Base-by-base conservation (phyloP, 495 filamentous ascomycete genomes). In the Penicillium crystallinum region DNA sequence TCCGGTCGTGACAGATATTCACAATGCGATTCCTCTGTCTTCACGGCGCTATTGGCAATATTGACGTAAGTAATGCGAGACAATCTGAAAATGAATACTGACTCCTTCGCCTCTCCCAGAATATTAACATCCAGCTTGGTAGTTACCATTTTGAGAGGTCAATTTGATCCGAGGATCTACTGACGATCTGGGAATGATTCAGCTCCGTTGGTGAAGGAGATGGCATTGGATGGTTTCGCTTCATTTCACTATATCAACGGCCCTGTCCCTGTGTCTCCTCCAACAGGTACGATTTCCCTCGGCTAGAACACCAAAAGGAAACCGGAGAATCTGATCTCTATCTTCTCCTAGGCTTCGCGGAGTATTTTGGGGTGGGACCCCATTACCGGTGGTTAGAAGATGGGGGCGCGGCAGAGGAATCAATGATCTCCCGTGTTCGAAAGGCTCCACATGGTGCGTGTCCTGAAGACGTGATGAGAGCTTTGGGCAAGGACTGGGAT, bases 71-170 rank as follows among this genome's bases (percentile, higher is more conserved):
- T 61, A 6, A 46, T 31, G 2, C 34, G 21, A n/a, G 10, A 39
- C 27, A 44, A 19, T 14, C 39, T 27, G 19, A 25, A n/a, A 14
- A 23, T 19, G 9, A 17, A n/a, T 22, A 8, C n/a, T 7, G 34
- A 23, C 46, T n/a, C n/a, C n/a, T n/a, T n/a, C n/a, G n/a, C 56
- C 14, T 44, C 6, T 18, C 8, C 23, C 49, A 78, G 77, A 81
- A 79, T 64, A 79, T 81, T 45, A 63, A 68, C 47, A 74, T 81
- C 43, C 78, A 81, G 50, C 65, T 81, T 14, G 71, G 77, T 61
- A 59, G 30, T 6, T 22, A 21, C 14, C 18, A 12, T 36, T 31
- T 2, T 10, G 11, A 10, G 2, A 7, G 30, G 12, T 15, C 14
- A 14, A 27, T 43, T 43, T 29, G 23, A 29, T 2, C 21, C 8